Conservation (phyloP, 371 early-diverging fungal genomes). For the Actinomucor elegans region DNA sequence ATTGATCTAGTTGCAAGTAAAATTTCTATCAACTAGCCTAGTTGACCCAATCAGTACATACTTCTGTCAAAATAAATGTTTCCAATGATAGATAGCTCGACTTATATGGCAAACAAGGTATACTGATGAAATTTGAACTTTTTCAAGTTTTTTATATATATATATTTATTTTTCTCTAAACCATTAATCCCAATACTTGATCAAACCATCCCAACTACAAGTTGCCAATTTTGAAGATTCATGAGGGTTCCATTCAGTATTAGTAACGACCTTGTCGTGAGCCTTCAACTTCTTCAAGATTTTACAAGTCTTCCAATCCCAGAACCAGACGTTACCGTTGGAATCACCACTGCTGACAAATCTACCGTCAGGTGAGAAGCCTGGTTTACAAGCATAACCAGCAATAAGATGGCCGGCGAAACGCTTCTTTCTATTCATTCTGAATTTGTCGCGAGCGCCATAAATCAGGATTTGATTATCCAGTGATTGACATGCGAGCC, state of each 20-base stretch:
- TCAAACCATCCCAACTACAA: constrained; percentile 94
- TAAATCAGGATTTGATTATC: constrained; percentile 94
- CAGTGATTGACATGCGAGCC: constrained; percentile 91
- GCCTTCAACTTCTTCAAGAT: constrained; percentile 85
- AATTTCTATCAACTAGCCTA: too few species aligned
- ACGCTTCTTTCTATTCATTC: constrained; percentile 85
- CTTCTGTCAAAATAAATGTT: too few species aligned
- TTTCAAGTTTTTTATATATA: too few species aligned
- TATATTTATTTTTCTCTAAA: too few species aligned
- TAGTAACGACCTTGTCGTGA: constrained; percentile 89
- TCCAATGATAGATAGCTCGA: too few species aligned
- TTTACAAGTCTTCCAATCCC: constrained; percentile 95
- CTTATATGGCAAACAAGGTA: too few species aligned
- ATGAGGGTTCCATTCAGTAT: constrained; percentile 94
- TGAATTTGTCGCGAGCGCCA: constrained; percentile 84
- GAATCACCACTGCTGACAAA: constrained; percentile 91
- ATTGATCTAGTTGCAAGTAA: too few species aligned
- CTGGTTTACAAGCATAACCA: constrained; percentile 94
- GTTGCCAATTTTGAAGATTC: constrained; percentile 93
- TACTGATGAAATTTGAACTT: too few species aligned
- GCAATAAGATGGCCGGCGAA: constrained; percentile 94
- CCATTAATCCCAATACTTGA: constrained; percentile 87
- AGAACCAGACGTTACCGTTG: constrained; percentile 91
- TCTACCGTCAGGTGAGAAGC: constrained; percentile 91
- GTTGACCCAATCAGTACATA: too few species aligned